Base-by-base conservation (phyloP, 2,329 filamentous ascomycete genomes). In the Aspergillus sojae region DNA sequence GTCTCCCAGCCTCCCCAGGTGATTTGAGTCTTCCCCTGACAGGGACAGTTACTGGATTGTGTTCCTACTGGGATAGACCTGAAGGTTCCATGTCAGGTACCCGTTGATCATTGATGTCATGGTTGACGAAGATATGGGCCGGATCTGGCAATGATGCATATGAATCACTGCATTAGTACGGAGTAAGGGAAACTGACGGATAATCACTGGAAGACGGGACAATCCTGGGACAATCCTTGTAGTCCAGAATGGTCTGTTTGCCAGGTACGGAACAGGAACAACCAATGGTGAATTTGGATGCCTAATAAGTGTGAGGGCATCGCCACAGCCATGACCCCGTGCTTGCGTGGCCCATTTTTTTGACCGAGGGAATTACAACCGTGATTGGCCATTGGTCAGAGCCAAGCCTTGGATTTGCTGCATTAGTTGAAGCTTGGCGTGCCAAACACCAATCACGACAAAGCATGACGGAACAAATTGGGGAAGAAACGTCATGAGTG, bases 351-450 rank as follows among this genome's bases (percentile, higher is more conserved):
- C 65, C 61, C 56, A 60, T 54, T 45, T 57, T 59, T 60, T 19
- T 32, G 11, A 23, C 12, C 5, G 16, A 30, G 6, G 26, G 16
- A 3, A 4, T 14, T 9, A 4, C 2, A 4, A 4, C 32, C 12
- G 4, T 56, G 16, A 67, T 69, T 66, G 64, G 64, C 5, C 7
- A 7, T 9, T 16, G 28, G 19, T 7, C 14, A 10, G 23, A 45
- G 58, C 62, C 63, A 66, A 68, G 66, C 62, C 64, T 63, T 60
- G 62, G 36, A 48, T 48, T 59, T 56, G 60, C 64, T 63, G 65
- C 63, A 66, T 65, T 68, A 67, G 67, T 60, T 46, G 43, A 70
- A 70, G 68, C 68, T 70, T 70, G 68, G 65, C 68, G 16, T 4
- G 14, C 3, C 4, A 4, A 4, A 4, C 12, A 4, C 66, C 67